Conservation (phyloP, 2,329 filamentous ascomycete species). For the Penicillium concentricum region DNA sequence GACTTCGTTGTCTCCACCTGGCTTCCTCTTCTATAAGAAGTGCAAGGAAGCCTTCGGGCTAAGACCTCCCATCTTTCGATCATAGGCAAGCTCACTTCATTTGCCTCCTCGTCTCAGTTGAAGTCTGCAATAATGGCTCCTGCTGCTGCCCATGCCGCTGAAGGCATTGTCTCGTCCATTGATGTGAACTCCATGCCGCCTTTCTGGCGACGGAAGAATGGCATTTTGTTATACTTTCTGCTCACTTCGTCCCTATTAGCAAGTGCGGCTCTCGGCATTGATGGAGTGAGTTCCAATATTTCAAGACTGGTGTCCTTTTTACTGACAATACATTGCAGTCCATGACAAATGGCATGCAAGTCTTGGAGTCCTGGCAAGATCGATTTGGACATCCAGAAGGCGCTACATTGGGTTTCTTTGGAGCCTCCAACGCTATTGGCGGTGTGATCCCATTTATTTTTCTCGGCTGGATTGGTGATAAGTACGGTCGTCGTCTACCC, state of each 20-base stretch:
- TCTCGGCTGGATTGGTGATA: constrained; percentile 22
- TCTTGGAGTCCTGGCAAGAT: constrained; percentile 43
- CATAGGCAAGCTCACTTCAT: neutral
- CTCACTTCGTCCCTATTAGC: constrained; percentile 46
- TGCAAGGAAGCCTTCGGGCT: neutral
- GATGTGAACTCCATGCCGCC: constrained; percentile 21
- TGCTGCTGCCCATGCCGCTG: constrained; percentile 24
- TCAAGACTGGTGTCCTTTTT: neutral
- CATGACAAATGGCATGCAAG: constrained; percentile 53
- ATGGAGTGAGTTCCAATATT: constrained; percentile 35
- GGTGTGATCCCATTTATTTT: constrained; percentile 25
- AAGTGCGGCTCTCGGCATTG: constrained; percentile 45
- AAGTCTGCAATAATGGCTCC: constrained; percentile 17
- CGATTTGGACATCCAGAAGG: constrained; percentile 29
- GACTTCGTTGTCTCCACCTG: neutral
- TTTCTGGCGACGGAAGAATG: constrained; percentile 39
- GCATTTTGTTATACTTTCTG: constrained; percentile 45
- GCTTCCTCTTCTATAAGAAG: constrained; percentile 8
- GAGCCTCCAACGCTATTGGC: constrained; percentile 23
- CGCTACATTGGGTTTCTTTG: constrained; percentile 24
- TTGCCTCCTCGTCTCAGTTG: neutral
- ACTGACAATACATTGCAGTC: constrained; percentile 29
- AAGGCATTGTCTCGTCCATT: constrained; percentile 22
- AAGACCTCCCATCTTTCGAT: neutral
- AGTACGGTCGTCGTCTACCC: constrained; percentile 22